Evolutionary conservation across 331 rosid species (phyloP), one percentile per base, ranked within the genome.

Genomic region (Acacia concinna): DNA sequence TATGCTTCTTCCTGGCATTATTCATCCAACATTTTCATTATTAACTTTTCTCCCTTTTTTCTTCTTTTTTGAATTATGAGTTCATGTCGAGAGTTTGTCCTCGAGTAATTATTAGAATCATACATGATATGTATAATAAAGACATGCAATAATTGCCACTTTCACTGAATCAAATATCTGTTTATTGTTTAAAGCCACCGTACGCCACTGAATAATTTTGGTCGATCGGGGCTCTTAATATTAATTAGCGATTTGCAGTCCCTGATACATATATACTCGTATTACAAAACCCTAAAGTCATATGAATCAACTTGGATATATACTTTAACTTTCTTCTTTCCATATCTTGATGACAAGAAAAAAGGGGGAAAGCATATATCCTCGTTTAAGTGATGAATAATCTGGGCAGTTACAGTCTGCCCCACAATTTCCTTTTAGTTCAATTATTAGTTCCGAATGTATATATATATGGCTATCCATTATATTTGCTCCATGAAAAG

Each of bases 51-150:
- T 20, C 13, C 21, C 20, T 18, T 3, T 40, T 69, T 27, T 4
- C n/a, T 15, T 27, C 38, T 68, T 46, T 71, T 28, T 13, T 56
- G 41, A 54, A 40, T 54, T 41, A 41, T 71, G 49, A 82, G 57
- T 23, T 78, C 43, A 46, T 68, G 57, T 69, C 74, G 51, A 81
- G 41, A 75, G 31, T 66, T 68, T 54, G 63, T 56, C 75, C 74
- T 69, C 64, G 56, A 80, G 64, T 72, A 47, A 73, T 74, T 71
- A 59, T 54, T 56, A 56, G 80, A 82, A 63, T 21, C 75, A 78
- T 51, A 18, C 74, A 25, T 6, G 31, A 1, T 23, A 46, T 3
- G n/a, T n/a, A n/a, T n/a, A n/a, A 46, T 46, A 46, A 40, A 75
- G 23, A 41, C 74, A 23, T 71, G 54, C 84, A 80, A 71, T 71